Evolutionary conservation across 2,329 filamentous ascomycete genomes (phyloP), one percentile per base, ranked within the genome.

Genomic region (Aspergillus novoparasiticus): DNA sequence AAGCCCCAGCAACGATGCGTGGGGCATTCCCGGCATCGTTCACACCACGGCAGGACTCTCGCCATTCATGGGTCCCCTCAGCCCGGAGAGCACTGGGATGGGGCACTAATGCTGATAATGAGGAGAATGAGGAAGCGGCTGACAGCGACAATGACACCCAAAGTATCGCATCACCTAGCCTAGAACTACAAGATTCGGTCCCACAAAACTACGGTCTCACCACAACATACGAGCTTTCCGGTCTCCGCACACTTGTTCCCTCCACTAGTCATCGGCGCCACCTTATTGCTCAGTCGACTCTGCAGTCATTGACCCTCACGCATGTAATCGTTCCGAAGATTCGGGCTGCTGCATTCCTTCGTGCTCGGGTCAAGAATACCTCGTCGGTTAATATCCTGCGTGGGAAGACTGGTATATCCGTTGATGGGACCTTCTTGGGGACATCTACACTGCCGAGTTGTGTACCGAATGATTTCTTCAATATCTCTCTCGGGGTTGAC

Each of bases 171-270:
- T 54, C 68, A 4, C 48, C 54, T 19, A 26, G 30, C 39, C 51
- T 69, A 36, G 50, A 72, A 41, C 60, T 69, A 61, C 74, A 76
- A 59, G 76, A 78, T 60, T 75, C 78, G 11, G 56, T 72, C 26
- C 78, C 75, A 64, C 76, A 79, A 66, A 74, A 80, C 59, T 73
- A 75, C 60, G 79, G 79, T n/a, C 67, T 81, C 14, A 80, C 78
- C 14, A 77, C 79, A 5, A 76, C 74, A 3, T 80, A 81, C 62
- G 74, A 80, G 23, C 72, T 81, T 4, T 77, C 78, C 2, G 76
- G 78, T 5, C 67, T 66, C 3, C 78, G 77, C 59, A 80, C 76
- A 0, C 64, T 81, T 2, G 64, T 62, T 2, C 78, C 79, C 4
- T 79, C 78, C 0, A 70, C 67, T 23, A 66, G 73, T 9, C 68